These are phyloP conservation scores for Limnomonas spitsbergensis DNA, from an alignment of 139 green algal genomes.

Conservation along the genomic window DNA sequence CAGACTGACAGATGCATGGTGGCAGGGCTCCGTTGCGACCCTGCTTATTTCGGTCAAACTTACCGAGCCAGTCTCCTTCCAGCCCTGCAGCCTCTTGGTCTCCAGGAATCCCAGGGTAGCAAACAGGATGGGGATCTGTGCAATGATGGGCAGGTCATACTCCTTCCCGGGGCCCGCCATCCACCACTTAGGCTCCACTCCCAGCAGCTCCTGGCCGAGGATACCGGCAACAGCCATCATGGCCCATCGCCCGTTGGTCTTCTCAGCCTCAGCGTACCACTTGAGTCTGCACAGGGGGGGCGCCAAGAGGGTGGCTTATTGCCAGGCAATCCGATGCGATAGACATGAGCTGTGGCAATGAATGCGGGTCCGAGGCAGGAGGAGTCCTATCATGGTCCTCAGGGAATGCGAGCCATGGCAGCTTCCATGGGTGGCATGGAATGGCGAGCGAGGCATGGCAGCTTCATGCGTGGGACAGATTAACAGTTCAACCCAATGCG, in stretches of 20 bases:
- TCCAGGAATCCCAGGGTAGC: constrained; percentile 76
- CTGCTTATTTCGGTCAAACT: too few relatives aligned
- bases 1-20: too few relatives aligned
- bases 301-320: not conserved
- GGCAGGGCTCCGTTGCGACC: too few relatives aligned
- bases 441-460: not conserved
- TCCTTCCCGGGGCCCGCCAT: constrained; percentile 51
- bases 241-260: constrained; percentile 85
- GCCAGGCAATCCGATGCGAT: not conserved
- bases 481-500: not conserved
- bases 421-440: not conserved
- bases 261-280: constrained; percentile 80
- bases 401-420: not conserved
- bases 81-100: constrained; percentile 79
- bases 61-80: constrained; percentile 78
- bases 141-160: constrained; percentile 52
- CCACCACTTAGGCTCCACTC: constrained; percentile 60
- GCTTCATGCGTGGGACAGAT: not conserved
- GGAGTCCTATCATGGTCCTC: not conserved
- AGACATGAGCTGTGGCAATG: not conserved
- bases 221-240: constrained; percentile 71
- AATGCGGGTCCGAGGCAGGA: not conserved
- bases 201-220: constrained; percentile 52
- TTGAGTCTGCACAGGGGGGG: constrained; percentile 6
- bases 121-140: constrained; percentile 62